phyloP scores from a whole-genome alignment of 2,329 filamentous ascomycete species.

The Colletotrichum orchidophilum region DNA sequence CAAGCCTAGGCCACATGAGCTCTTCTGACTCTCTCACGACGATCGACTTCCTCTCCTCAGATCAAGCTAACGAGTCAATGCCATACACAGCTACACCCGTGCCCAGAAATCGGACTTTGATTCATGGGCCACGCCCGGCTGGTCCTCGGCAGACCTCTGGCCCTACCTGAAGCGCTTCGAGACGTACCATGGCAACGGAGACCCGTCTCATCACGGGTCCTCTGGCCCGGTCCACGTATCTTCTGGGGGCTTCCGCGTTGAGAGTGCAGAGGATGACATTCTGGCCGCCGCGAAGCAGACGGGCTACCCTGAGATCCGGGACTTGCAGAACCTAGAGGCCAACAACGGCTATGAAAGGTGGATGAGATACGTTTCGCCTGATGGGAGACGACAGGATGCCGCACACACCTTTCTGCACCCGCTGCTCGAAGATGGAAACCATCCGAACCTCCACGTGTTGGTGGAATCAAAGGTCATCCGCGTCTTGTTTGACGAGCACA shows the following conservation, averaged over 20 bases:
- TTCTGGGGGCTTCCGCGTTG: constrained; percentile 53
- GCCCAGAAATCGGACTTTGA: constrained; percentile 59
- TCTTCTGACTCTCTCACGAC: not conserved
- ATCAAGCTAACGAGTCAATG: constrained; percentile 13
- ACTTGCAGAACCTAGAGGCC: constrained; percentile 58
- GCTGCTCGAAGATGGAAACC: constrained; percentile 38
- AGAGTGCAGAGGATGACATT: constrained; percentile 51
- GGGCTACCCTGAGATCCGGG: constrained; percentile 57
- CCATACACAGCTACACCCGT: constrained; percentile 49
- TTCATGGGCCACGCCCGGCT: constrained; percentile 61
- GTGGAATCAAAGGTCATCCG: constrained; percentile 42
- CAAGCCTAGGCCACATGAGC: not conserved
- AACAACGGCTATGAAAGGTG: constrained; percentile 44
- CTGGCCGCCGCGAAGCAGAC: constrained; percentile 53
- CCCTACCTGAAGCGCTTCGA: constrained; percentile 56
- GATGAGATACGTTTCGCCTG: constrained; percentile 43
- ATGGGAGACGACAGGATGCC: constrained; percentile 48
- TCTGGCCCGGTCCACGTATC: constrained; percentile 59
- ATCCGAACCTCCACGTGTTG: constrained; percentile 44
- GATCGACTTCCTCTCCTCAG: not conserved
- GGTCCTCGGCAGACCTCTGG: constrained; percentile 59
- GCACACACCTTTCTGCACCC: constrained; percentile 43
- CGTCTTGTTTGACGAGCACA: constrained; percentile 57
- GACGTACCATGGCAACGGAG: constrained; percentile 39
- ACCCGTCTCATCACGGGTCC: constrained; percentile 50